Base-by-base conservation (phyloP, 805 yeast species). In the Starmerella etchellsii region DNA sequence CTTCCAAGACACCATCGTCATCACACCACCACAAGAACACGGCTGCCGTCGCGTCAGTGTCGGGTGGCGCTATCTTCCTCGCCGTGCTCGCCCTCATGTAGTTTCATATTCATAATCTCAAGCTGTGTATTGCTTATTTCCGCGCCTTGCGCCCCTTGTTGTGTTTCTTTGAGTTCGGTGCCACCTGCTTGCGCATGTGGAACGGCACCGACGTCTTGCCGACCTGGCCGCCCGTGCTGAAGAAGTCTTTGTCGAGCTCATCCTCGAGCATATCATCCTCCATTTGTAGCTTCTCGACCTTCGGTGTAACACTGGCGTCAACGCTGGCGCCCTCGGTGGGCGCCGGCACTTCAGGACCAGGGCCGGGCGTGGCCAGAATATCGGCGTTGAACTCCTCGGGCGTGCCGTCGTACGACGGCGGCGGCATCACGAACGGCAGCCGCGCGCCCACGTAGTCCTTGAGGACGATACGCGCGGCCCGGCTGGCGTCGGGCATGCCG, bases 381-480 rank as follows among this genome's bases (percentile, higher is more conserved):
- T 31, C 41, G 18, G 11, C 3, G 63, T 91, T 91, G 64, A 85
- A 91, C 44, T 75, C 79, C 53, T 74, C 77, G 7, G 43, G 35
- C 16, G 63, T 67, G 38, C 73, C 78, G 3, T 65, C 75, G 18
- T 69, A 58, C 34, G 65, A 65, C 40, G 97, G 97, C 30, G 98
- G 98, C 14, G 97, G 95, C 48, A 76, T 78, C 31, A 82, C 78
- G 57, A 71, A 87, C 36, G 84, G 65, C 42, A 91, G 66, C 59
- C 84, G 87, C 49, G 97, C 98, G 59, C 74, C 82, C 22, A 93
- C 96, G 54, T 85, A 91, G 61, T 91, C 99, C 62, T 91, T 91
- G 58, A 91, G 69, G 40, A 91, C 74, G 52, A 82, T 81, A 59
- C 99, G 72, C 31, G 95, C 77, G 13, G 98, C 95, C 61, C 98